phyloP scores from a whole-genome alignment of 106 monocot genomes.

The Allium fistulosum region DNA sequence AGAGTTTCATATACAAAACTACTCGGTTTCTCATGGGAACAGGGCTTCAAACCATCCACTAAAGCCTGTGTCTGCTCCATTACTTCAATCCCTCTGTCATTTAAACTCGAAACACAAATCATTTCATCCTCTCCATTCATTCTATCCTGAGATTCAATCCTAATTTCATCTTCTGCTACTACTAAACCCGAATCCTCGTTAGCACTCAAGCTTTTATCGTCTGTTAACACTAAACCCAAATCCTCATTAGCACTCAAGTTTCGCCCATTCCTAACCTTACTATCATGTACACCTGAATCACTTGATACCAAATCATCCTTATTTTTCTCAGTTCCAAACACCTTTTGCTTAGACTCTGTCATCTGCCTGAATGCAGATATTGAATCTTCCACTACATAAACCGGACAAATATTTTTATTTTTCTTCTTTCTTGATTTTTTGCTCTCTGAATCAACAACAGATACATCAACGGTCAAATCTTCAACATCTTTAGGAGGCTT shows the following conservation, averaged over 20 bases:
- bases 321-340: conserved; percentile 5
- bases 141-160: neutral
- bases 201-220: conserved; percentile 9
- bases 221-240: neutral
- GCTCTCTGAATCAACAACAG: conserved; percentile 3
- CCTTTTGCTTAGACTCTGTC: conserved; percentile 8
- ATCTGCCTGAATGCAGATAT: conserved; percentile 29
- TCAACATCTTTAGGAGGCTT: conserved; percentile 41
- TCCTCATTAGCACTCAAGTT: conserved; percentile 11
- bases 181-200: neutral
- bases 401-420: conserved; percentile 9
- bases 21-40: conserved; percentile 15
- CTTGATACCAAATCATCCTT: neutral
- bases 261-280: conserved; percentile 3
- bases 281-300: conserved; percentile 5
- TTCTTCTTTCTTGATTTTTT: conserved; percentile 22
- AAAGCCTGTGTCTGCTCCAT: conserved; percentile 13
- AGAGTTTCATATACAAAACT: neutral
- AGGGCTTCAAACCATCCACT: conserved; percentile 38
- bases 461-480: conserved; percentile 4
- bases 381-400: conserved; percentile 25
- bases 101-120: conserved; percentile 5
- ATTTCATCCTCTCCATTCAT: conserved; percentile 17
- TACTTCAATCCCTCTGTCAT: conserved; percentile 2
- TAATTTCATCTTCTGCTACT: neutral